Base-by-base conservation (phyloP, 2,329 filamentous ascomycete genomes). In the Neoarthrinium moseri region DNA sequence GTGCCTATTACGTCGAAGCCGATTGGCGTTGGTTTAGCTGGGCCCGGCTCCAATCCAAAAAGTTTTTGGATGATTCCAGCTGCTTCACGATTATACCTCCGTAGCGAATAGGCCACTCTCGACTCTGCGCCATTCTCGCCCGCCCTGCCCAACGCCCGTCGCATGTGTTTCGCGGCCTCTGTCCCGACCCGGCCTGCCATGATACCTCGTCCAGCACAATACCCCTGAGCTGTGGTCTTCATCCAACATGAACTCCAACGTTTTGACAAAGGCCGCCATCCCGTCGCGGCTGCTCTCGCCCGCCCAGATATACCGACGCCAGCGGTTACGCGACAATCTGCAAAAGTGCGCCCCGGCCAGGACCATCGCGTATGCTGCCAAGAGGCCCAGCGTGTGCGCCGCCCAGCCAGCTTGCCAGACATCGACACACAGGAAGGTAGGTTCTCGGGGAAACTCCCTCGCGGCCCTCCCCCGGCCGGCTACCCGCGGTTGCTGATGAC, bases 281-380 rank as follows among this genome's bases (percentile, higher is more conserved):
- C 74, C 74, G 27, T 65, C 67, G 58, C 72, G 74, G 54, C 64
- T 69, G 51, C 58, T 78, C 49, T 69, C 72, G 46, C 71, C 71
- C 48, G 63, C 64, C 51, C 68, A 71, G 32, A 61, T 66, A 48
- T 62, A 68, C 46, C 66, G 66, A 54, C 58, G 65, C 36, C 58
- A 67, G 47, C 71, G 66, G 54, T 52, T 75, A 54, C 65, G 62
- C 56, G 58, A 70, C 41, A 65, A 62, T 49, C 54, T 74, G 51
- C 65, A 62, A 49, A 71, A 68, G 58, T 58, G 63, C 43, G 32
- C 52, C 2, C 58, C 58, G 37, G 50, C 37, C 15, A 53, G 47
- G 41, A 49, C 59, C 4, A 52, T 63, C 3, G 57, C 48, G 6
- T 56, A 55, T 13, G 39, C 61, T 4, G 49, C 58, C 12, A 53